These are phyloP conservation scores for Cystobasidium tubakii DNA, from an alignment of 768 basidiomycete genomes.

Conservation along the genomic window DNA sequence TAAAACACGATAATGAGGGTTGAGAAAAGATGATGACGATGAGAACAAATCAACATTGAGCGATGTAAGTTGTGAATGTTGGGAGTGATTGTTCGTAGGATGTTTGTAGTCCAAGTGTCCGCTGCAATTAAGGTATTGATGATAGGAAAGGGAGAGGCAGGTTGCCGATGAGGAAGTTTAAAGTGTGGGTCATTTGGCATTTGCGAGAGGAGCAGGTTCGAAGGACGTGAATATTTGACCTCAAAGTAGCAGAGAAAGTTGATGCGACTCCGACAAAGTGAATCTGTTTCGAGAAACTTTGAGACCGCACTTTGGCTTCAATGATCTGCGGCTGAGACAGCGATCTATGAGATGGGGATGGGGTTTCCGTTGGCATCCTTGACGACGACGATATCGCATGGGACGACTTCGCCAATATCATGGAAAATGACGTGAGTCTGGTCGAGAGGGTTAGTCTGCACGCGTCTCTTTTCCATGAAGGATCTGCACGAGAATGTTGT, in stretches of 20 bases:
- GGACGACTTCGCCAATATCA: slow-evolving; percentile 57
- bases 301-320: too few relatives aligned
- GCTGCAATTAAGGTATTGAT: neutral
- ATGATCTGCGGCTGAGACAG: too few relatives aligned
- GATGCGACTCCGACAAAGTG: too few relatives aligned
- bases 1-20: neutral
- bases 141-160: too few relatives aligned
- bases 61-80: neutral
- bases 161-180: too few relatives aligned
- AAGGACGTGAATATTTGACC: too few relatives aligned
- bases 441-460: slow-evolving; percentile 74
- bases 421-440: slow-evolving; percentile 83
- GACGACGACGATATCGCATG: slow-evolving; percentile 46
- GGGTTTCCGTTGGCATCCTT: slow-evolving; percentile 40
- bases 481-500: slow-evolving; percentile 37
- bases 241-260: too few relatives aligned
- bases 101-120: neutral
- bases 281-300: too few relatives aligned
- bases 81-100: neutral
- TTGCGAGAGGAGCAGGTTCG: too few relatives aligned
- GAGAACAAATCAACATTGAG: too few relatives aligned
- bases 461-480: slow-evolving; percentile 60
- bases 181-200: too few relatives aligned
- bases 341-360: slow-evolving; percentile 42
- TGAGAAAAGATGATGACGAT: too few relatives aligned